phyloP scores from a whole-genome alignment of 202 grass and related monocot genomes.

The Brachypodium distachyon region DNA sequence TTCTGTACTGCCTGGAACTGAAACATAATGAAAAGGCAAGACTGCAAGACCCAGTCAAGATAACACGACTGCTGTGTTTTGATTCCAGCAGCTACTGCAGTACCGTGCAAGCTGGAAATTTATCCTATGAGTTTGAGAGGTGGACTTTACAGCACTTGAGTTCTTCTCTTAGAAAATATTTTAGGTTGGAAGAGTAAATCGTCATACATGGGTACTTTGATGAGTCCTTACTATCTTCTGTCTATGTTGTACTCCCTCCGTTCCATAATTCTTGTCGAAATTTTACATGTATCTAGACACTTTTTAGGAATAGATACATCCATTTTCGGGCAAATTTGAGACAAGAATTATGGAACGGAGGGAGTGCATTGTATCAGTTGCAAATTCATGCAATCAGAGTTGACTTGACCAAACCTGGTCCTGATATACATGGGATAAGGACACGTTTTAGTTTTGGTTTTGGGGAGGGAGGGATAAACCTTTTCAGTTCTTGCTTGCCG shows the following conservation, averaged over 20 bases:
- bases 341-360: too few species aligned
- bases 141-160: too few species aligned
- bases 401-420: background rate
- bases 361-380: background rate
- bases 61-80: background rate
- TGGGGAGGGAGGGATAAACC: background rate
- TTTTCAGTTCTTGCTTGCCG: background rate
- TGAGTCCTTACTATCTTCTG: too few species aligned
- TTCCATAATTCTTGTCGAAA: too few species aligned
- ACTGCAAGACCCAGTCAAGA: background rate
- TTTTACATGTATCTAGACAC: too few species aligned
- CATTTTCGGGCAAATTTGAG: too few species aligned
- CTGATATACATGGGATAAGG: too few species aligned
- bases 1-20: background rate
- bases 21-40: background rate
- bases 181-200: background rate
- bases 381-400: background rate
- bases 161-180: too few species aligned
- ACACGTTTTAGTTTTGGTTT: background rate
- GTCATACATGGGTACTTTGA: too few species aligned
- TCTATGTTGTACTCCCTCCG: too few species aligned
- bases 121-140: background rate
- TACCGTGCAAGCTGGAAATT: background rate
- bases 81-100: background rate
- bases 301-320: too few species aligned